Conservation (phyloP, 768 basidiomycete genomes). For the Porphyrellus cyaneotinctus region DNA sequence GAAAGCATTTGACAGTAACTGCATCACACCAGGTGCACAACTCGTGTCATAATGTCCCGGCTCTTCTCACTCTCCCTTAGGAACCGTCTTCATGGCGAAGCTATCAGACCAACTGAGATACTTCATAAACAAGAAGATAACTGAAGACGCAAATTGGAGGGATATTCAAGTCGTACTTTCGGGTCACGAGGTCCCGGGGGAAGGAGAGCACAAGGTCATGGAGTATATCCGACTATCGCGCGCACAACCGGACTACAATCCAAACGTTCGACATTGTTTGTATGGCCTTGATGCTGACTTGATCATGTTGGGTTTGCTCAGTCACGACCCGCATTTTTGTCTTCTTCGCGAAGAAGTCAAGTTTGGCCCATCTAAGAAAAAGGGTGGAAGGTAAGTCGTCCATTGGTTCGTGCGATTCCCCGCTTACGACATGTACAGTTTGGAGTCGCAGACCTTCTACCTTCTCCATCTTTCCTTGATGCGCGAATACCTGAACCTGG, state of each 20-base stretch:
- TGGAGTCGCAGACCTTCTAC: constrained; percentile 89
- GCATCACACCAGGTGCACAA: constrained; percentile 89
- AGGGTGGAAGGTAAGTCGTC: constrained; percentile 49
- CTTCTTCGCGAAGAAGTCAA: constrained; percentile 96
- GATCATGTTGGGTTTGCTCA: constrained; percentile 95
- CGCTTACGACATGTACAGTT: constrained; percentile 28
- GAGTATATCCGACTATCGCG: constrained; percentile 94
- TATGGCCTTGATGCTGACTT: constrained; percentile 98
- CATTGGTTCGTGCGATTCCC: background rate
- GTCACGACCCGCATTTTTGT: constrained; percentile 99
- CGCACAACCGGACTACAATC: constrained; percentile 94
- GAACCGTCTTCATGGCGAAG: constrained; percentile 92
- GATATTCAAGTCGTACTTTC: constrained; percentile 89
- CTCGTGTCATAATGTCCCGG: background rate
- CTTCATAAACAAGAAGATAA: constrained; percentile 97
- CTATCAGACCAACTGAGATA: constrained; percentile 92
- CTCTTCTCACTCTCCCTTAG: constrained; percentile 34
- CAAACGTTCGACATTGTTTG: constrained; percentile 94
- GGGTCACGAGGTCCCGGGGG: constrained; percentile 97
- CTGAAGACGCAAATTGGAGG: constrained; percentile 94
- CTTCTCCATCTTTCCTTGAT: constrained; percentile 90
- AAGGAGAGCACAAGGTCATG: constrained; percentile 99
- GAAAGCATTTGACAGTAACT: constrained; percentile 98
- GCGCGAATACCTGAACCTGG: constrained; percentile 96
- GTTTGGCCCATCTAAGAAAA: constrained; percentile 84